Base-by-base conservation (phyloP, 2,329 filamentous ascomycete genomes). In the Sarocladiaceae sp. region DNA sequence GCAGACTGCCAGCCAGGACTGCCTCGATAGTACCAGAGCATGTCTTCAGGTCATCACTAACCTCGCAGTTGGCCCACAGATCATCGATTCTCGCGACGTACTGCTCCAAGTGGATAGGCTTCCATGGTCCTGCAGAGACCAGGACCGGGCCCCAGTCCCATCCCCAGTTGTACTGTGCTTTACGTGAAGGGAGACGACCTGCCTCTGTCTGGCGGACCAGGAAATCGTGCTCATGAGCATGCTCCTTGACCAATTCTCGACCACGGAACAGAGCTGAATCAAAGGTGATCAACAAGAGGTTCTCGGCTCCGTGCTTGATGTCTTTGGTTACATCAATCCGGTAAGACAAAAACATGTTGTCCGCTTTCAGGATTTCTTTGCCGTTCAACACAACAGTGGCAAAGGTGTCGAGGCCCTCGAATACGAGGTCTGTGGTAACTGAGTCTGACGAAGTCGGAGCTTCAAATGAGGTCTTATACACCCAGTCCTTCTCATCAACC, bases 131-230 rank as follows among this genome's bases (percentile, higher is more conserved):
- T 8, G 75, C 77, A 0, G 82, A 83, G 64, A 83, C 75, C 50
- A 86, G 59, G 6, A 84, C 73, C 1, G 84, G 83, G 0, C 84
- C 84, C 84, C 83, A 87, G 59, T 88, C 84, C 84, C 84, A 88
- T 4, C 84, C 83, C 82, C 82, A 88, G 58, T 86, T 79, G 58
- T 84, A 87, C 63, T 87, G 84, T 1, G 83, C 80, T 61, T 87
- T 88, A n/a, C 84, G 70, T 0, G 82, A 76, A 3, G 75, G 75
- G 8, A 59, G 50, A 5, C 57, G 57, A 17, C 56, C 56, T 2
- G 50, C 52, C 18, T 57, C 55, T 6, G 55, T 57, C 53, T 56
- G 57, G 11, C 57, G 52, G 18, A 57, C 57, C n/a, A 57, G 51
- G 29, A 57, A 59, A 22, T 55, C 47, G 60, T 83, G 78, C 57